Evolutionary conservation across 805 yeast species (phyloP).

Genomic region (Yarrowia divulgata): DNA sequence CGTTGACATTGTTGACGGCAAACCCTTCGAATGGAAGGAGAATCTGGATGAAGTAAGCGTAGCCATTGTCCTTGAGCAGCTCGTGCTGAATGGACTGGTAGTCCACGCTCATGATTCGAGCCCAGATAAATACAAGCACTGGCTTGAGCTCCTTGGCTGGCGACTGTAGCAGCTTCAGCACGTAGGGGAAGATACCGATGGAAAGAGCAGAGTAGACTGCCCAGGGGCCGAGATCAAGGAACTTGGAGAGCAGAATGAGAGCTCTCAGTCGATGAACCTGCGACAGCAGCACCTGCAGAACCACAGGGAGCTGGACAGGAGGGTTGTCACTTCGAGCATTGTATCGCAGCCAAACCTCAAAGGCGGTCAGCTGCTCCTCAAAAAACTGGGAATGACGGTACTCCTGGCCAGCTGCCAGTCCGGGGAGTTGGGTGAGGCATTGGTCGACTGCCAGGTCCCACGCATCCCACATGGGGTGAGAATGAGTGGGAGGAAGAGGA

Average conservation of each 20-base stretch:
- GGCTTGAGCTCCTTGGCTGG: slow-evolving; percentile 97
- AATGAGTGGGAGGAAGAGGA: slow-evolving; percentile 80
- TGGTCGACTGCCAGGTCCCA: slow-evolving; percentile 98
- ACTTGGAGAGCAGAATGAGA: slow-evolving; percentile 78
- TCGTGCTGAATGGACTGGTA: slow-evolving; percentile 90
- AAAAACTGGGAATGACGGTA: slow-evolving; percentile 86
- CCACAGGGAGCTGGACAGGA: slow-evolving; percentile 95
- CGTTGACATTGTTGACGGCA: slow-evolving; percentile 54
- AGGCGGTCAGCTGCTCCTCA: slow-evolving; percentile 95
- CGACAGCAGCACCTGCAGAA: slow-evolving; percentile 87
- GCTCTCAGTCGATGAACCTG: slow-evolving; percentile 95
- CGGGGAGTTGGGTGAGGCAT: slow-evolving; percentile 65
- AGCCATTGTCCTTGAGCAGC: slow-evolving; percentile 88
- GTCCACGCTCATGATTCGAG: slow-evolving; percentile 95
- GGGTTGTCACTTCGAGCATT: slow-evolving; percentile 79
- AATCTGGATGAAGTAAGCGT: slow-evolving; percentile 82
- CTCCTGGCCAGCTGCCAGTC: slow-evolving; percentile 45
- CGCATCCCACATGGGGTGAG: slow-evolving; percentile 95
- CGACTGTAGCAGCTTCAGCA: slow-evolving; percentile 83
- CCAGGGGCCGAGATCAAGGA: slow-evolving; percentile 95
- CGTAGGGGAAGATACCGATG: slow-evolving; percentile 96
- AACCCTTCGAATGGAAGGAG: slow-evolving; percentile 56
- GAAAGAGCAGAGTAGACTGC: slow-evolving; percentile 92
- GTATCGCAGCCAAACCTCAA: slow-evolving; percentile 93
- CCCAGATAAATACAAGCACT: slow-evolving; percentile 95